Conservation (phyloP, 78 protist genomes). For the Capsaspora owczarzaki region DNA sequence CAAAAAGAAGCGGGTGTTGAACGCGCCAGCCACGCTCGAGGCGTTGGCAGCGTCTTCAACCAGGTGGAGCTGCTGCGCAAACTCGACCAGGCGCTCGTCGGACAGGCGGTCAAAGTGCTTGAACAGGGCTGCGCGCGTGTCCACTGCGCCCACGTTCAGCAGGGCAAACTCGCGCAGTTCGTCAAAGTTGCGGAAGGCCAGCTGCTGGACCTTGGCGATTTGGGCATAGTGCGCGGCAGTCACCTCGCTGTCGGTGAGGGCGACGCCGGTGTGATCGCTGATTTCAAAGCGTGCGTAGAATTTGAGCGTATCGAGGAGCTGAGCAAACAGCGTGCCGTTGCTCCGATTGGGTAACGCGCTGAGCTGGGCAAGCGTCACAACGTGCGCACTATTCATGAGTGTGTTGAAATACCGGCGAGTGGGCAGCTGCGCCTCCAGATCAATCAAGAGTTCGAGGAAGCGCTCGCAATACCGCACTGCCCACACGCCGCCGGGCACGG, state of each 20-base stretch:
- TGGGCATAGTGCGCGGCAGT: constrained; percentile 35
- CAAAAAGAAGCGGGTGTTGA: constrained; percentile 15
- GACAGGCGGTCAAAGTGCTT: constrained; percentile 10
- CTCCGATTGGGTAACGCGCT: background rate
- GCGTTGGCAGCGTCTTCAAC: background rate
- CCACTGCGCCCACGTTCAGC: constrained; percentile 44
- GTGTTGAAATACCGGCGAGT: constrained; percentile 74
- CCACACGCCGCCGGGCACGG: background rate
- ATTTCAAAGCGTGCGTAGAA: constrained; percentile 56
- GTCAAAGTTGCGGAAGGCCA: constrained; percentile 37
- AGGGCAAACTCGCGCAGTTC: constrained; percentile 57
- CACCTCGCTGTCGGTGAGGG: constrained; percentile 53
- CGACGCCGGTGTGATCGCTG: constrained; percentile 70
- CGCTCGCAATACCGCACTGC: constrained; percentile 22
- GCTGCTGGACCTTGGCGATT: constrained; percentile 50
- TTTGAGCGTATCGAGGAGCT: constrained; percentile 33
- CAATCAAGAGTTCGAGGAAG: constrained; percentile 62
- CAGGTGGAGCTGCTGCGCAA: background rate
- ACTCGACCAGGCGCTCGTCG: constrained; percentile 20
- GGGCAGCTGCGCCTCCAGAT: constrained; percentile 69
- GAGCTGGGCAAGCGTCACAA: constrained; percentile 30
- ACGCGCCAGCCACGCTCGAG: background rate
- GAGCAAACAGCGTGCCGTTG: constrained; percentile 20
- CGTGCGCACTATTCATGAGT: constrained; percentile 7
- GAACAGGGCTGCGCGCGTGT: constrained; percentile 13